Evolutionary conservation across 2,329 filamentous ascomycete genomes (phyloP).

Genomic region (Cyphellophora europaea): DNA sequence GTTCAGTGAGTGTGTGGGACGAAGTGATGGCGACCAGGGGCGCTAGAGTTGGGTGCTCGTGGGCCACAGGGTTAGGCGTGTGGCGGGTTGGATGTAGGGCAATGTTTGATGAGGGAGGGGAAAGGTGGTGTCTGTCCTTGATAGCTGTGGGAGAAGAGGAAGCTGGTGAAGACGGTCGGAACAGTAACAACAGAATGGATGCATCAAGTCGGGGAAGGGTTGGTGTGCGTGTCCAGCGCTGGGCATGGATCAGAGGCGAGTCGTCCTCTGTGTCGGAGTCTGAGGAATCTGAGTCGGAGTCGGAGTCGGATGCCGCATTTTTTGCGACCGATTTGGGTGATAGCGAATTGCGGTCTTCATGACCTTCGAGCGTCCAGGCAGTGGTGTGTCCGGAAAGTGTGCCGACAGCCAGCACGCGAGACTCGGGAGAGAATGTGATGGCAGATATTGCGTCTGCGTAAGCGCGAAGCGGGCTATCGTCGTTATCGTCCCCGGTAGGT

Average conservation of each 20-base stretch:
- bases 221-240: constrained; percentile 69
- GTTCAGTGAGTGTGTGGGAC: constrained; percentile 62
- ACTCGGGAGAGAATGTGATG: constrained; percentile 69
- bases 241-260: constrained; percentile 43
- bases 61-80: constrained; percentile 44
- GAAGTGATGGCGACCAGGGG: constrained; percentile 53
- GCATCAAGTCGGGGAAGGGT: constrained; percentile 60
- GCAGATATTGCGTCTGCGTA: constrained; percentile 72
- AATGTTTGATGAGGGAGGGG: constrained; percentile 16
- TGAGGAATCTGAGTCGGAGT: neutral
- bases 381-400: constrained; percentile 82
- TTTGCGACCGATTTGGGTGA: constrained; percentile 19
- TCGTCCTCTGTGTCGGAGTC: neutral
- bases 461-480: constrained; percentile 19
- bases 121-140: constrained; percentile 30
- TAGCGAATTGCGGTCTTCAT: too few relatives aligned
- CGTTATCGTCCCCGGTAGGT: constrained; percentile 34
- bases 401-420: constrained; percentile 65
- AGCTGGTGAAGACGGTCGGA: constrained; percentile 37
- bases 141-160: constrained; percentile 25
- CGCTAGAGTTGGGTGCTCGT: constrained; percentile 46
- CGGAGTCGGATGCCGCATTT: neutral
- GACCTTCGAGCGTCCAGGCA: constrained; percentile 65
- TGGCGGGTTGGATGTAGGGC: constrained; percentile 40
- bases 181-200: constrained; percentile 59